Conservation (phyloP, 2,329 filamentous ascomycete species). For the Alternaria ventricosa region DNA sequence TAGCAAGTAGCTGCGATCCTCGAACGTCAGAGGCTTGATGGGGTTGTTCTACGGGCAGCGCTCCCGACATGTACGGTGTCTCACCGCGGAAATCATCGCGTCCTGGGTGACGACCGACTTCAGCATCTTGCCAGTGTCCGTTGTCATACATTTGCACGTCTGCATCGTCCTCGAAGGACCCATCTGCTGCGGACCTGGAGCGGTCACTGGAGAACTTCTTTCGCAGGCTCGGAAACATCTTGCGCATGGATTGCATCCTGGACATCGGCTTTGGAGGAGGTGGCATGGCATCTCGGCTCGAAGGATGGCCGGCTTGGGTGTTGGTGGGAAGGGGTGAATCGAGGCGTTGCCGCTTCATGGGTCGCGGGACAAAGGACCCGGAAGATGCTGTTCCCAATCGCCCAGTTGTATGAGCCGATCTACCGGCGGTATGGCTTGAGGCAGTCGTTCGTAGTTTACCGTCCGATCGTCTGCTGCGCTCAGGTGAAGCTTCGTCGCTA, state of each 20-base stretch:
- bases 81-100: slow-evolving; percentile 8
- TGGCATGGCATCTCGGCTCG: slow-evolving; percentile 48
- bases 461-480: background rate
- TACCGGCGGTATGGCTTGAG: slow-evolving; percentile 34
- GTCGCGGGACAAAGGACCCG: slow-evolving; percentile 25
- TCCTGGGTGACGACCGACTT: background rate
- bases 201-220: slow-evolving; percentile 28
- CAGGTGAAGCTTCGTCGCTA: slow-evolving; percentile 12
- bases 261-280: slow-evolving; percentile 42
- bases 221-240: slow-evolving; percentile 29
- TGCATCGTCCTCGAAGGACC: background rate
- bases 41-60: slow-evolving; percentile 23
- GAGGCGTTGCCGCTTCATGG: slow-evolving; percentile 41
- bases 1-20: slow-evolving; percentile 6
- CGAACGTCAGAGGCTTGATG: background rate
- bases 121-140: slow-evolving; percentile 11
- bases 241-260: slow-evolving; percentile 35
- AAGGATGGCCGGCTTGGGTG: slow-evolving; percentile 20
- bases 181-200: slow-evolving; percentile 2
- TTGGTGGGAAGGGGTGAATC: slow-evolving; percentile 33
- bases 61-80: slow-evolving; percentile 33
- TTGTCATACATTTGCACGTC: slow-evolving; percentile 23
- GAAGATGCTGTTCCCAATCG: slow-evolving; percentile 9
- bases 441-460: slow-evolving; percentile 17
- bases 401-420: slow-evolving; percentile 25